A percentile compares a stretch with the other conserved stretches of the same genome.
phyloP scores from a whole-genome alignment of 176 grass and related monocot species.

The Phyllostachys edulis region DNA sequence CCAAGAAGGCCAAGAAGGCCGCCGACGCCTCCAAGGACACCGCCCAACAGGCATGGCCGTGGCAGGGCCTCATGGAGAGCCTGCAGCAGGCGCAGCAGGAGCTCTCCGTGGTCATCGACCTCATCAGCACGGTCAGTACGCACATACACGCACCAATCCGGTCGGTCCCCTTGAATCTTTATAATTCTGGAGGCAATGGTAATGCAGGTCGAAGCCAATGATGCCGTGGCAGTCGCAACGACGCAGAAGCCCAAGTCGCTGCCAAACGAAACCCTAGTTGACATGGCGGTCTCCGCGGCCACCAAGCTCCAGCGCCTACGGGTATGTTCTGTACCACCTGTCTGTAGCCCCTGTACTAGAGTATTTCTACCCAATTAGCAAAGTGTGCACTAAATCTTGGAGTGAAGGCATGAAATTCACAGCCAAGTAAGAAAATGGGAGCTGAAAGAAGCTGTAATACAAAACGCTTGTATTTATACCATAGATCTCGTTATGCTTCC shows the following conservation, averaged over 20 bases:
- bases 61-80: slow-evolving; percentile 81
- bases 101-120: slow-evolving; percentile 79
- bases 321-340: slow-evolving; percentile 24
- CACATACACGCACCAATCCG: not conserved
- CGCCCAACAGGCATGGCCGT: slow-evolving; percentile 56
- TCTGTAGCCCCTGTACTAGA: not conserved
- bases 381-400: not conserved
- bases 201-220: slow-evolving; percentile 91
- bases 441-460: not conserved
- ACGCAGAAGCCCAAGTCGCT: slow-evolving; percentile 76
- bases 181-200: not conserved
- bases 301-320: slow-evolving; percentile 87
- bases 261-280: slow-evolving; percentile 69
- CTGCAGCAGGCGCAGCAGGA: slow-evolving; percentile 86
- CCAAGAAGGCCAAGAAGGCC: slow-evolving; percentile 73
- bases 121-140: slow-evolving; percentile 67
- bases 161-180: not conserved
- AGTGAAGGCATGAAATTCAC: not conserved
- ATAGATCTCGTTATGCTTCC: slow-evolving; percentile 6
- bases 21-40: slow-evolving; percentile 39
- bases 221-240: slow-evolving; percentile 64
- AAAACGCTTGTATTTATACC: not conserved
- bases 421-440: not conserved
- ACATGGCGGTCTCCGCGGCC: slow-evolving; percentile 81
- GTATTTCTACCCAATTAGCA: not conserved